phyloP scores from a whole-genome alignment of 129 eudicot genomes.

The Lactuca sativa region DNA sequence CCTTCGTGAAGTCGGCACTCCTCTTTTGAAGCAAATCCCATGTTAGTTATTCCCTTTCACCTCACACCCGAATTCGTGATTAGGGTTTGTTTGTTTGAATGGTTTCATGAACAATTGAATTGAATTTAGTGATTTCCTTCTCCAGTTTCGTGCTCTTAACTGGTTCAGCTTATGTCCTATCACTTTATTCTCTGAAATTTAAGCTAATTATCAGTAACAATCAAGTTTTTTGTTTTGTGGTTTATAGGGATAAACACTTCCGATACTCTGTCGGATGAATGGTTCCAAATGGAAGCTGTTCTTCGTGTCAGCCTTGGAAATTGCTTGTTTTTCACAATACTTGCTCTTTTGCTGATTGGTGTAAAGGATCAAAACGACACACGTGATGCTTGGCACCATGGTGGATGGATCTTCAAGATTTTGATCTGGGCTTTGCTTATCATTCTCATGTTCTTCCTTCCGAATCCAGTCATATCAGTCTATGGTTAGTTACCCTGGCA shows the following conservation, averaged over 20 bases:
- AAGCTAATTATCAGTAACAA: slow-evolving; percentile 10
- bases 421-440: slow-evolving; percentile 74
- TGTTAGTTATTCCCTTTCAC: slow-evolving; percentile 41
- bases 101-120: slow-evolving; percentile 1
- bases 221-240: slow-evolving; percentile 12
- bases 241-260: slow-evolving; percentile 82
- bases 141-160: not conserved
- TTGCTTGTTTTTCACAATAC: slow-evolving; percentile 76
- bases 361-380: slow-evolving; percentile 91
- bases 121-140: slow-evolving; percentile 8
- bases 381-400: slow-evolving; percentile 97
- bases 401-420: slow-evolving; percentile 90
- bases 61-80: not conserved
- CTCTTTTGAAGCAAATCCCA: slow-evolving; percentile 65
- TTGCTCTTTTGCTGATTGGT: slow-evolving; percentile 87
- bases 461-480: slow-evolving; percentile 61
- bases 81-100: slow-evolving; percentile 9
- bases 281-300: slow-evolving; percentile 78
- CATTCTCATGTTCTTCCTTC: slow-evolving; percentile 81
- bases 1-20: slow-evolving; percentile 84
- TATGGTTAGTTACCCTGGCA: slow-evolving; percentile 60
- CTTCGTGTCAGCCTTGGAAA: slow-evolving; percentile 97
- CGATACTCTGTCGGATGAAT: slow-evolving; percentile 63
- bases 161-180: not conserved
- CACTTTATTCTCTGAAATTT: slow-evolving; percentile 2